Evolutionary conservation across 2,329 filamentous ascomycete species (phyloP).

Genomic region (Lecanosticta acicola): DNA sequence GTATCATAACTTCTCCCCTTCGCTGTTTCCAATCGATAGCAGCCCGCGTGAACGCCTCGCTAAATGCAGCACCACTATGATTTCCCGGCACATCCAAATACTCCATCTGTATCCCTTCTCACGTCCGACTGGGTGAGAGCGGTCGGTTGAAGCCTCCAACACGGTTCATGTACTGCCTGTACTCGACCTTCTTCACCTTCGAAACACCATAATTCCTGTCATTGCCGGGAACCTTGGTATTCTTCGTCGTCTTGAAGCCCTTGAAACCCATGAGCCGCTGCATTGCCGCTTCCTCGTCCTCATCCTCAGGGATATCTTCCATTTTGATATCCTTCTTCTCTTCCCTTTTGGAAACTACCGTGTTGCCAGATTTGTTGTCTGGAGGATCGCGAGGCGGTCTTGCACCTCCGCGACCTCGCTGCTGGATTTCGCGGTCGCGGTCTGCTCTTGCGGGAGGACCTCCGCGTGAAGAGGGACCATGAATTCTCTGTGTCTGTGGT

Average conservation of each 20-base stretch:
- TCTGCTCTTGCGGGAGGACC: slow-evolving; percentile 18
- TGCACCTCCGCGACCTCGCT: slow-evolving; percentile 11
- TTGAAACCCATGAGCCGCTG: slow-evolving; percentile 85
- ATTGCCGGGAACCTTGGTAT: slow-evolving; percentile 83
- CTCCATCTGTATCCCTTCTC: slow-evolving; percentile 30
- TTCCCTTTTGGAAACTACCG: slow-evolving; percentile 8
- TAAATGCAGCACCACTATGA: not conserved
- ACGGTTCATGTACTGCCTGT: slow-evolving; percentile 94
- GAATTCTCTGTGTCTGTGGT: slow-evolving; percentile 8
- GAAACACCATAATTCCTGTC: slow-evolving; percentile 68
- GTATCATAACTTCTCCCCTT: slow-evolving; percentile 2
- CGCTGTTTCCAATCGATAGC: not conserved
- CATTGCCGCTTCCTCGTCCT: slow-evolving; percentile 69
- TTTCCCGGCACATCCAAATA: not conserved
- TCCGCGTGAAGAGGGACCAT: slow-evolving; percentile 12
- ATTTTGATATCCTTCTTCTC: slow-evolving; percentile 16
- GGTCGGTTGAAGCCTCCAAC: slow-evolving; percentile 76
- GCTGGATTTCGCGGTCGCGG: slow-evolving; percentile 19
- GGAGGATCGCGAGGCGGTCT: slow-evolving; percentile 6
- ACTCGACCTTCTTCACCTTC: slow-evolving; percentile 92
- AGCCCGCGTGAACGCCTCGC: slow-evolving; percentile 14
- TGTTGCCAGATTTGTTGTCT: slow-evolving; percentile 9
- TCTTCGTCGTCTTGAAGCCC: slow-evolving; percentile 78
- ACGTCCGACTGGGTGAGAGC: slow-evolving; percentile 15
- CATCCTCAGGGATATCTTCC: slow-evolving; percentile 23